These are phyloP conservation scores for Termitomyces sp. DNA, from an alignment of 768 basidiomycete species.

Conservation along the genomic window DNA sequence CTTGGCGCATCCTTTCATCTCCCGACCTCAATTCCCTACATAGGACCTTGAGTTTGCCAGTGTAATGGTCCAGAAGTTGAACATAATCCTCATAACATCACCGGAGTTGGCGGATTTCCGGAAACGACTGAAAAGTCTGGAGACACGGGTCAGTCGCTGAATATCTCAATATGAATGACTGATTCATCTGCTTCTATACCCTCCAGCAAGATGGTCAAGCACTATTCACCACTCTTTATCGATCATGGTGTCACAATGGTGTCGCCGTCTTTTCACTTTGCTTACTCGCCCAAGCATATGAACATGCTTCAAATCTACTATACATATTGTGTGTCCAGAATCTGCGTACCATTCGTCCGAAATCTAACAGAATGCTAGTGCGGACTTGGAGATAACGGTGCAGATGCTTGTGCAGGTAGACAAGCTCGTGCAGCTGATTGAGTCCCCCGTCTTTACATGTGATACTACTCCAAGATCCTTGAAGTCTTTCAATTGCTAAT, in stretches of 20 bases:
- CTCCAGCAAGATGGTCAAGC: slow-evolving; percentile 93
- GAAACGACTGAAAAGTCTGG: slow-evolving; percentile 86
- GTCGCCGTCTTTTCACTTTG: slow-evolving; percentile 96
- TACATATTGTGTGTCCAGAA: slow-evolving; percentile 74
- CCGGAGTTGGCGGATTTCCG: slow-evolving; percentile 95
- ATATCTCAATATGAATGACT: neutral
- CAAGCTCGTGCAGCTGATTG: slow-evolving; percentile 95
- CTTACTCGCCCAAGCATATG: slow-evolving; percentile 95
- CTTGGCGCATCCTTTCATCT: neutral
- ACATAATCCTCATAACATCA: slow-evolving; percentile 93
- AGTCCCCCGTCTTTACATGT: slow-evolving; percentile 99
- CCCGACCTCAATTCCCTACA: neutral
- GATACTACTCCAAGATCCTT: slow-evolving; percentile 17
- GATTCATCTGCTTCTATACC: neutral
- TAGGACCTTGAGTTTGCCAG: slow-evolving; percentile 98
- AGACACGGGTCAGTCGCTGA: slow-evolving; percentile 69
- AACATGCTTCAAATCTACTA: slow-evolving; percentile 94
- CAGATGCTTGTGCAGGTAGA: slow-evolving; percentile 93
- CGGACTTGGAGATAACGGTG: slow-evolving; percentile 95
- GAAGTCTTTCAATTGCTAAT: neutral
- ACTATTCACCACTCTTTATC: slow-evolving; percentile 87
- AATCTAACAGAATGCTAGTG: slow-evolving; percentile 40
- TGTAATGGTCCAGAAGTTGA: slow-evolving; percentile 95
- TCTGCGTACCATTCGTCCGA: neutral
- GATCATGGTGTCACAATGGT: slow-evolving; percentile 98